These are phyloP conservation scores for Saccharomyces eubayanus DNA, from an alignment of 805 yeast genomes.

Conservation along the genomic window DNA sequence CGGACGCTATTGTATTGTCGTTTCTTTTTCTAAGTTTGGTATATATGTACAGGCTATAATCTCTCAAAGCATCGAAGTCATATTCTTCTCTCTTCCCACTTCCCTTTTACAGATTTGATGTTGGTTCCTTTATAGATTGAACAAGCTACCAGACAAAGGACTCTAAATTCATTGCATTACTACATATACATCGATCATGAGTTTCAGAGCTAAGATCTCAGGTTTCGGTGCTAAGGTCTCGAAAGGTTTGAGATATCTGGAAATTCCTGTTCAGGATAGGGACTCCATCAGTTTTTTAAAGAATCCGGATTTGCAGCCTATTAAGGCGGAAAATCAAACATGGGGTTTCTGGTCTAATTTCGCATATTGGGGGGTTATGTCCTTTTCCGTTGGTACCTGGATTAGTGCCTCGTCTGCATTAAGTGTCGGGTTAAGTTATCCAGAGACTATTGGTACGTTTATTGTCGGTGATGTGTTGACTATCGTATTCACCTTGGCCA, in stretches of 20 bases:
- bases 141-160: not conserved
- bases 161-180: not conserved
- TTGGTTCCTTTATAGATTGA: not conserved
- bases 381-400: slow-evolving; percentile 40
- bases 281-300: slow-evolving; percentile 25
- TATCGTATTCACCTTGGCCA: slow-evolving; percentile 36
- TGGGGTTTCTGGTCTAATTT: slow-evolving; percentile 37
- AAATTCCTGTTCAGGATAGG: slow-evolving; percentile 29
- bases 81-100: not conserved
- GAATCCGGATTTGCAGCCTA: slow-evolving; percentile 31
- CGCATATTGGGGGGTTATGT: slow-evolving; percentile 39
- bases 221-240: not conserved
- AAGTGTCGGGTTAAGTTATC: slow-evolving; percentile 38
- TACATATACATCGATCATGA: not conserved
- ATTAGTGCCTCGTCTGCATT: slow-evolving; percentile 39
- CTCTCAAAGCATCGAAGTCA: not conserved
- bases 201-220: not conserved
- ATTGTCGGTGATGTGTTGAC: slow-evolving; percentile 42
- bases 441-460: slow-evolving; percentile 39
- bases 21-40: not conserved
- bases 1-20: not conserved
- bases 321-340: slow-evolving; percentile 23
- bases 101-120: not conserved
- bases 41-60: not conserved
- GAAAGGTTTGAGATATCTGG: slow-evolving; percentile 13